Conservation (phyloP, 352 stramenopile genomes). For the Lagenidium giganteum region DNA sequence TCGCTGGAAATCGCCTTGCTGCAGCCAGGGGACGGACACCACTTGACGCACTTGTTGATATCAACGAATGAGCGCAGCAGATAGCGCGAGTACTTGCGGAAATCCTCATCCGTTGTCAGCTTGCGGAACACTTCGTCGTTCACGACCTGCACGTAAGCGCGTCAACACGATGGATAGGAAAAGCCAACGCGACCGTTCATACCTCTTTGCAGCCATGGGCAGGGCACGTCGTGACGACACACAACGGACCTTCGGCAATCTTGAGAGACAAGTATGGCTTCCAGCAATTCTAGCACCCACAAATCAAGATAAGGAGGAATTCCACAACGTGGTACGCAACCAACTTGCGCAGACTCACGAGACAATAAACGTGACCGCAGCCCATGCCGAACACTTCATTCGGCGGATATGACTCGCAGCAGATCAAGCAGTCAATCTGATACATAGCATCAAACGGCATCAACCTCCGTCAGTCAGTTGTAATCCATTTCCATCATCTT, state of each 20-base stretch:
- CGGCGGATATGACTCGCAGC: slow-evolving; percentile 86
- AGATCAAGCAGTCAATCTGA: slow-evolving; percentile 90
- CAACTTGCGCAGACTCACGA: slow-evolving; percentile 72
- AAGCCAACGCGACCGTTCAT: not conserved
- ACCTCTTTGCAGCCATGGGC: slow-evolving; percentile 94
- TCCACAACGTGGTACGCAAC: slow-evolving; percentile 2
- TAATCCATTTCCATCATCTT: not conserved
- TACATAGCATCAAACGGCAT: not conserved
- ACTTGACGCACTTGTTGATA: slow-evolving; percentile 96
- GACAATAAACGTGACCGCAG: slow-evolving; percentile 97
- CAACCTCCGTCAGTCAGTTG: slow-evolving; percentile 4
- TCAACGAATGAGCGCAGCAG: slow-evolving; percentile 97
- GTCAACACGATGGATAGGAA: not conserved
- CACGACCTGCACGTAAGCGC: slow-evolving; percentile 32
- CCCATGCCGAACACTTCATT: slow-evolving; percentile 88
- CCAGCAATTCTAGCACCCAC: slow-evolving; percentile 63
- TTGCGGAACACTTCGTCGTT: slow-evolving; percentile 64
- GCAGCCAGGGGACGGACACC: slow-evolving; percentile 96
- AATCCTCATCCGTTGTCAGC: slow-evolving; percentile 61
- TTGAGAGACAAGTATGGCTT: slow-evolving; percentile 82
- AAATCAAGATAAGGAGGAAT: not conserved
- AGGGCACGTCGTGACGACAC: slow-evolving; percentile 93
- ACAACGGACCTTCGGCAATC: slow-evolving; percentile 90
- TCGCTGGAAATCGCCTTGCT: slow-evolving; percentile 91
- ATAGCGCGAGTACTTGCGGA: slow-evolving; percentile 89